Base-by-base conservation (phyloP, 192 early-diverging fungal genomes). In the Backusella sp. region DNA sequence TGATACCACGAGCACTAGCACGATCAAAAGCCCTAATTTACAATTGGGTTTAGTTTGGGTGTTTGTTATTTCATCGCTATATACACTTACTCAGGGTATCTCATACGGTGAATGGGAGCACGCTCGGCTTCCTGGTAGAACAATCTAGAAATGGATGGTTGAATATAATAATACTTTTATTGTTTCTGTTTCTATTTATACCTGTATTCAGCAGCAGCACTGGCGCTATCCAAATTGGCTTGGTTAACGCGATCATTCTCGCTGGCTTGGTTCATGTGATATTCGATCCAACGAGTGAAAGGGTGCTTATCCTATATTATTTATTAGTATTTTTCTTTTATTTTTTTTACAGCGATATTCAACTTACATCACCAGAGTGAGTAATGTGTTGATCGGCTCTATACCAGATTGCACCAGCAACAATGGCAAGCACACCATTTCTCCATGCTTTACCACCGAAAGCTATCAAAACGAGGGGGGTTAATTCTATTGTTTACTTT, bases 11-110 rank as follows among this genome's bases (percentile, higher is more conserved):
- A 66, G 76, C 52, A 71, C 79, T 81, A 21, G 72, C 74, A 69
- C 56, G 56, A 41, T 81, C 79, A 66, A 81, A 81, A n/a, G 79
- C 44, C 35, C 79, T 77, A 32, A 35, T 32, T 8, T 6, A 3
- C 1, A 23, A 23, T 26, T 32, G 32, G 21, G 0, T 26, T 26
- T 7, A 73, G 21, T 23, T n/a, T 15, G 4, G 4, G 1, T n/a
- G n/a, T 14, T 14, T 39, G 67, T 21, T 15, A 26, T 1, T 39
- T 19, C 36, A 53, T 56, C 6, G 1, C n/a, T 19, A n/a, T 17
- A 73, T 30, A 21, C 2, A 74, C 79, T 76, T 77, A 81, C 79
- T 81, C 79, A 15, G 79, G 76, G 36, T 81, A 81, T 71, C 79
- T 70, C 76, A 76, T 70, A 53, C 79, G 79, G 23, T 81, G 65